Percentiles rank a stretch among this genome's conserved stretches.
phyloP scores from a whole-genome alignment of 2,329 filamentous ascomycete species.

The Lomentospora prolificans region DNA sequence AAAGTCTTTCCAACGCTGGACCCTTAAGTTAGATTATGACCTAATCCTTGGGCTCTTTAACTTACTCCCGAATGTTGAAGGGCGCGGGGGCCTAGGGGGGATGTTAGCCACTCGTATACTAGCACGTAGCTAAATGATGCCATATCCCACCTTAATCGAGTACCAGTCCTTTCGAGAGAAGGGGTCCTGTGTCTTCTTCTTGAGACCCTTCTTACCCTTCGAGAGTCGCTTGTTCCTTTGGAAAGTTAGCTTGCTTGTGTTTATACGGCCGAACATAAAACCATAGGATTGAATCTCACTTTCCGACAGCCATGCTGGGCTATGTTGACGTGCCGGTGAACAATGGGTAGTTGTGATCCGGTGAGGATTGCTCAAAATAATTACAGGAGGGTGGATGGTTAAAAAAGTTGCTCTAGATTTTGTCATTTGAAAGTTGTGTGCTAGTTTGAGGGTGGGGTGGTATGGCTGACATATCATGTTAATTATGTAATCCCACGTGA shows the following conservation, averaged over 20 bases:
- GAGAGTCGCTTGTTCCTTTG: constrained; percentile 99
- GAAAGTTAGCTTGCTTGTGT: background rate
- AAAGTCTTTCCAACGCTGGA: constrained; percentile 97
- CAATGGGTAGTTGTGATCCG: constrained; percentile 25
- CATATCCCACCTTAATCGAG: constrained; percentile 74
- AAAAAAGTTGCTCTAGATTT: constrained; percentile 17
- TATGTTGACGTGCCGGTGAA: constrained; percentile 34
- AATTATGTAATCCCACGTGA: constrained; percentile 4
- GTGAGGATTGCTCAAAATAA: constrained; percentile 19
- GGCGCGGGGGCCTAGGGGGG: constrained; percentile 70
- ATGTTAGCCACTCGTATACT: constrained; percentile 17
- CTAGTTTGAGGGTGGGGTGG: background rate
- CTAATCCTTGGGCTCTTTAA: constrained; percentile 13
- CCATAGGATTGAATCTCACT: constrained; percentile 36
- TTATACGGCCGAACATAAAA: too few relatives aligned
- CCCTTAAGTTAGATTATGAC: constrained; percentile 1
- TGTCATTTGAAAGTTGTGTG: constrained; percentile 10
- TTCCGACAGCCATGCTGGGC: constrained; percentile 53
- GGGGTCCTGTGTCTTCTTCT: constrained; percentile 98
- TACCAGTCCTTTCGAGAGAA: constrained; percentile 99
- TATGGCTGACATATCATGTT: background rate
- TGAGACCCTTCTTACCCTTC: constrained; percentile 99
- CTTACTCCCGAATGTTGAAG: constrained; percentile 95
- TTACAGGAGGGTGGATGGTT: constrained; percentile 16
- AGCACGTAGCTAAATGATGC: background rate